These are phyloP conservation scores for Aspergillus asperescens DNA, from an alignment of 495 filamentous ascomycete genomes.

Conservation along the genomic window DNA sequence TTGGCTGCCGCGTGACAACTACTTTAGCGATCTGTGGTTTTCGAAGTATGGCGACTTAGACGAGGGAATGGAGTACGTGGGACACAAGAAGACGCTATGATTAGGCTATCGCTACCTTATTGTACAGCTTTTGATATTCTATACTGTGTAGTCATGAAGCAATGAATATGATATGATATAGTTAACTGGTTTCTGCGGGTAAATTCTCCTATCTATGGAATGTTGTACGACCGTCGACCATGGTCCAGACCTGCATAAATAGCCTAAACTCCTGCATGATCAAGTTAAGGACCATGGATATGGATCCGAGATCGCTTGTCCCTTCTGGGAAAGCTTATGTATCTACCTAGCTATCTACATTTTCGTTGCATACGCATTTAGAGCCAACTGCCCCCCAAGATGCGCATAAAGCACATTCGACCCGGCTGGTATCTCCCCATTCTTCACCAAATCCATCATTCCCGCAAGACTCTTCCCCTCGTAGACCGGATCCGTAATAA, in stretches of 20 bases:
- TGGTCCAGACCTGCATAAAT: too few species aligned
- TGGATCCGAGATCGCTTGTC: too few species aligned
- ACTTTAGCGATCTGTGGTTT: slow-evolving; percentile 48
- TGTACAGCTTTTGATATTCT: background rate
- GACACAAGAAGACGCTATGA: slow-evolving; percentile 27
- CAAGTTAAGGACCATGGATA: too few species aligned
- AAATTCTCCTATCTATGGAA: background rate
- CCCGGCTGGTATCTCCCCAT: slow-evolving; percentile 47
- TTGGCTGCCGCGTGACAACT: slow-evolving; percentile 52
- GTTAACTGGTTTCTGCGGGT: background rate
- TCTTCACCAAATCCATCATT: slow-evolving; percentile 57
- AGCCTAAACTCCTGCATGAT: too few species aligned
- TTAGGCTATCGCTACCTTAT: background rate
- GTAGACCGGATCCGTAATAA: slow-evolving; percentile 65
- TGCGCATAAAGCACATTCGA: slow-evolving; percentile 59
- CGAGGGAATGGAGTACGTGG: slow-evolving; percentile 30
- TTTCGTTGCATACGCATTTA: slow-evolving; percentile 53
- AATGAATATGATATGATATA: background rate
- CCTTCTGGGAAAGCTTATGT: background rate
- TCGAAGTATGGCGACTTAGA: slow-evolving; percentile 45
- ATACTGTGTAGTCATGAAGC: background rate
- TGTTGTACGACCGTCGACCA: too few species aligned
- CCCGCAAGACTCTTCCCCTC: slow-evolving; percentile 63
- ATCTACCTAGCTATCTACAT: background rate
- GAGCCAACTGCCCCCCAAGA: slow-evolving; percentile 56